A percentile compares a stretch with the other conserved stretches of the same genome.
phyloP scores from a whole-genome alignment of 805 yeast genomes.

The Ogataea chonburiensis region DNA sequence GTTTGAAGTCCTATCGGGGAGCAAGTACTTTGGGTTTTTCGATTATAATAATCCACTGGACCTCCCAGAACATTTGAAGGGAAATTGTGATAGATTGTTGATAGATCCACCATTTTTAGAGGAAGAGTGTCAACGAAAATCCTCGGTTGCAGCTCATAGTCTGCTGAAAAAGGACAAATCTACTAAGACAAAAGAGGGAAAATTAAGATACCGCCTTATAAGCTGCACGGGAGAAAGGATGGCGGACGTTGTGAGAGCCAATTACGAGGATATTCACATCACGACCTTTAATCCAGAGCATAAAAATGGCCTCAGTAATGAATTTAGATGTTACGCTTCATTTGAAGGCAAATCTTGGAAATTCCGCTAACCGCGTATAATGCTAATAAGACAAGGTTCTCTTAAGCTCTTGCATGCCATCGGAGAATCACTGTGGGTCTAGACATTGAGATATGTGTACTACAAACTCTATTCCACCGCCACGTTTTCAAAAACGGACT shows the following conservation, averaged over 20 bases:
- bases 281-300: slow-evolving; percentile 79
- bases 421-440: too few relatives aligned
- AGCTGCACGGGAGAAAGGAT: slow-evolving; percentile 90
- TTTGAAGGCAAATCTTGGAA: slow-evolving; percentile 72
- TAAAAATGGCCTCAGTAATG: slow-evolving; percentile 82
- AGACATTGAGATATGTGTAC: neutral
- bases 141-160: slow-evolving; percentile 60
- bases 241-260: slow-evolving; percentile 55
- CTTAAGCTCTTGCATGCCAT: too few relatives aligned
- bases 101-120: slow-evolving; percentile 90
- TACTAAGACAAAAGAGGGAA: slow-evolving; percentile 41
- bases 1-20: slow-evolving; percentile 70
- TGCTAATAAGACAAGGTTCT: too few relatives aligned
- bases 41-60: slow-evolving; percentile 72
- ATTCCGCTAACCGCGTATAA: slow-evolving; percentile 38
- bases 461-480: neutral
- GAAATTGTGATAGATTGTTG: slow-evolving; percentile 67
- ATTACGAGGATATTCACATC: slow-evolving; percentile 61
- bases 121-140: slow-evolving; percentile 75
- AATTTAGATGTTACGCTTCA: slow-evolving; percentile 80
- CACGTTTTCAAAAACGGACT: slow-evolving; percentile 3
- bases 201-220: slow-evolving; percentile 48
- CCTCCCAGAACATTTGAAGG: slow-evolving; percentile 53
- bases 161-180: slow-evolving; percentile 45
- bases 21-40: slow-evolving; percentile 63